Evolutionary conservation across 75 land plant genomes (phyloP).

Genomic region (Isoetes taiwanensis): DNA sequence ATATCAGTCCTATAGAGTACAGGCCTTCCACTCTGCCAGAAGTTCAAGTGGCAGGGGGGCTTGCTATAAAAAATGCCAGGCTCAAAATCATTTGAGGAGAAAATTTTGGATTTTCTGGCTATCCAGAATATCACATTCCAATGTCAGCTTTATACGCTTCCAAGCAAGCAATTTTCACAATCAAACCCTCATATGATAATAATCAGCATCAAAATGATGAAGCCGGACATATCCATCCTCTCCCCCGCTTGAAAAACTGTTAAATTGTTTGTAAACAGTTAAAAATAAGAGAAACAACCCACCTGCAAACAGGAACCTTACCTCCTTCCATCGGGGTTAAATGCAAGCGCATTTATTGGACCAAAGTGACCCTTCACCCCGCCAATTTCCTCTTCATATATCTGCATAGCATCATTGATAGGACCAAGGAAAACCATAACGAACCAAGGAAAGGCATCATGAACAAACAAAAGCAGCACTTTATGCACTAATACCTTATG

Average conservation of each 20-base stretch:
- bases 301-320: slow-evolving; percentile 20
- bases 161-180: too few relatives aligned
- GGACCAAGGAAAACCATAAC: not conserved
- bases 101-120: too few relatives aligned
- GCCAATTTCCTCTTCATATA: slow-evolving; percentile 81
- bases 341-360: slow-evolving; percentile 92
- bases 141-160: too few relatives aligned
- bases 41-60: too few relatives aligned
- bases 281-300: too few relatives aligned
- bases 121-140: too few relatives aligned
- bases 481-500: slow-evolving; percentile 22
- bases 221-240: slow-evolving; percentile 92
- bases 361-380: slow-evolving; percentile 98
- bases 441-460: not conserved
- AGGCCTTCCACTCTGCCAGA: too few relatives aligned
- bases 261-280: slow-evolving; percentile 8
- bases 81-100: too few relatives aligned
- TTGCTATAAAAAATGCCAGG: too few relatives aligned
- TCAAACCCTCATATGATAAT: slow-evolving; percentile 73
- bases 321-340: slow-evolving; percentile 98
- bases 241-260: slow-evolving; percentile 86
- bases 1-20: too few relatives aligned
- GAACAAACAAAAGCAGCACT: not conserved
- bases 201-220: slow-evolving; percentile 87
- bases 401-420: slow-evolving; percentile 20